Base-by-base conservation (phyloP, 345 rosid genomes). In the Clausena lansium region DNA sequence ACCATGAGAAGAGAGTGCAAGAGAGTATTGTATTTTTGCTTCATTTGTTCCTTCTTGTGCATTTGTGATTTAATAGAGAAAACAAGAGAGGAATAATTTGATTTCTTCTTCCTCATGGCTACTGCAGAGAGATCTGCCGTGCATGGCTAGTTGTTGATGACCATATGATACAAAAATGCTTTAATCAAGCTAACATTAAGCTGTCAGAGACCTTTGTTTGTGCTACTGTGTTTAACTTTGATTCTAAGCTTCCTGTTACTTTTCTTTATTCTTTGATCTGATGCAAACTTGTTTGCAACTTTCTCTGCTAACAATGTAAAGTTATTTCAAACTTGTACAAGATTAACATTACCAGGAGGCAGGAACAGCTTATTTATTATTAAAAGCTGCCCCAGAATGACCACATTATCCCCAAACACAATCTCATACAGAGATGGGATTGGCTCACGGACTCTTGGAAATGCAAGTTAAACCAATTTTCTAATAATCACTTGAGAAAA, bases 211-310 rank as follows among this genome's bases (percentile, higher is more conserved):
- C 71, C 76, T 74, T 77, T 69, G 58, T 62, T 38, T 77, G 57
- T 52, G 33, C 39, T 72, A 36, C 8, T 13, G 57, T 79, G 81
- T 80, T 67, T 81, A 63, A 79, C 87, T 86, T 88, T 45, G 84
- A 80, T 81, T 77, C 80, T 78, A 86, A 83, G 84, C 84, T 86
- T 88, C 87, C 81, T 70, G 17, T 69, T 73, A 19, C 74, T 54
- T 79, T 47, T 45, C 85, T 83, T 84, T 85, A 83, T 84, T 81
- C 83, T 70, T 55, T 68, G 72, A 41, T 70, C 41, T 61, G 67
- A 59, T 66, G 59, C 69, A 80, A 80, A 66, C 54, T 77, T 67
- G 64, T 68, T 66, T 22, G 15, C 67, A 45, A 71, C 71, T 67
- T 77, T 76, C 14, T 71, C 54, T 76, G 35, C 25, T 24, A 25